Evolutionary conservation across 2,329 filamentous ascomycete genomes (phyloP).

Genomic region (Mollisia scopiformis): DNA sequence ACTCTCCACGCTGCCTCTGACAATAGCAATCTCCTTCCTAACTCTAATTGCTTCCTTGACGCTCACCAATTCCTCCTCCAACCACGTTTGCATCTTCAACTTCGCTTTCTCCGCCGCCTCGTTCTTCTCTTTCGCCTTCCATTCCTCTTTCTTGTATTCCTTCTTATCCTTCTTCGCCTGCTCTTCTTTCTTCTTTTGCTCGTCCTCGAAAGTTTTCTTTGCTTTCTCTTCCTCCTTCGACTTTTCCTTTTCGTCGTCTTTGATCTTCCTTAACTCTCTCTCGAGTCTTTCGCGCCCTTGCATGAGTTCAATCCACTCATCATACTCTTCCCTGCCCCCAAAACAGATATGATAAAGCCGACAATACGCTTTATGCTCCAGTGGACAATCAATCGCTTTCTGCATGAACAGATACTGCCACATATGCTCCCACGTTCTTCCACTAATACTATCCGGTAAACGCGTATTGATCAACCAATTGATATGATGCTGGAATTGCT

Average conservation of each 20-base stretch:
- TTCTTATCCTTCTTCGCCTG: not conserved
- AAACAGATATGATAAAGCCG: conserved; percentile 32
- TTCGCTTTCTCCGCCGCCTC: conserved; percentile 10
- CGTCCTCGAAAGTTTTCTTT: not conserved
- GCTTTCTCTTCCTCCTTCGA: not conserved
- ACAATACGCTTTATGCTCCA: conserved; percentile 31
- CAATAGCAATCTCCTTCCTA: conserved; percentile 22
- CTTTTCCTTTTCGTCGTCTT: not conserved
- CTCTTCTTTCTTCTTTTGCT: conserved; percentile 6
- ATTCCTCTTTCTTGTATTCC: not conserved
- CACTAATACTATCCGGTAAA: conserved; percentile 55
- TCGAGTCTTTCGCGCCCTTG: conserved; percentile 16
- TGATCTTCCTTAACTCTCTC: conserved; percentile 16
- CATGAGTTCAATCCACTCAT: conserved; percentile 25
- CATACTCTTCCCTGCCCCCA: conserved; percentile 26
- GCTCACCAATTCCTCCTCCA: conserved; percentile 18
- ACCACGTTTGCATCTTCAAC: conserved; percentile 15
- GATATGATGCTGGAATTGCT: conserved; percentile 58
- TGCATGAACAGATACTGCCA: conserved; percentile 52
- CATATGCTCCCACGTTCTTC: conserved; percentile 64
- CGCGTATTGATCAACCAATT: conserved; percentile 61
- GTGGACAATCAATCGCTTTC: conserved; percentile 28
- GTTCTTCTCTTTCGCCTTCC: not conserved
- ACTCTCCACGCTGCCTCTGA: conserved; percentile 19
- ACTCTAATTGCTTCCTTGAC: conserved; percentile 22